Base-by-base conservation (phyloP, 345 rosid species). In the Salix viminalis region DNA sequence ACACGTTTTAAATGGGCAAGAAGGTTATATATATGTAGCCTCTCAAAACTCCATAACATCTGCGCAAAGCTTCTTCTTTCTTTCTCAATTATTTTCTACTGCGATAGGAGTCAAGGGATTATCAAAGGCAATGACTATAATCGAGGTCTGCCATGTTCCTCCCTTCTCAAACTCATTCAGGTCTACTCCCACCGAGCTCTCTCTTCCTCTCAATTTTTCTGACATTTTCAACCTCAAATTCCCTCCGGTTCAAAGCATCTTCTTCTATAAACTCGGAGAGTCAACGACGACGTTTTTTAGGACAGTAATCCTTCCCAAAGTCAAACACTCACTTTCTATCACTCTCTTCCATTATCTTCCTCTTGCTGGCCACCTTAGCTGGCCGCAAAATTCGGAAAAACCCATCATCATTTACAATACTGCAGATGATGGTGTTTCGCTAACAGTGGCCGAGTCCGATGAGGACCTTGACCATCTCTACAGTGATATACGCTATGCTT, bases 271-370 rank as follows among this genome's bases (percentile, higher is more conserved):
- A 65, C 69, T 65, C 26, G 18, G 11, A 56, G 15, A 15, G 5
- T 30, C 72, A 6, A 46, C 60, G 6, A n/a, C 60, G 16, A 26
- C 30, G 23, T 34, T 19, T 32, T 54, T 64, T 19, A 56, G 18
- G 41, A 26, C 79, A 1, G 60, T 10, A 16, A 19, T 76, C 68
- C 19, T 76, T 36, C 79, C 73, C 37, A n/a, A 21, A 28, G 58
- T 69, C 48, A 68, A 76, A 24, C 79, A 58, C 18, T 76, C 79
- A 37, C 79, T 76, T 21, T 76, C 79, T 28, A 54, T 69, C 24
- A n/a, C 79, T 16, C 79, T 76, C 74, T 34, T 5, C 41, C 73
- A 68, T 30, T 76, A 69, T 61, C 73, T 69, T 24, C 73, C 73
- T 15, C 68, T 76, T 9, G 79, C 79, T 54, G 79, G 79, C 66